phyloP scores from a whole-genome alignment of 352 stramenopile species.

The Pythium biforme region DNA sequence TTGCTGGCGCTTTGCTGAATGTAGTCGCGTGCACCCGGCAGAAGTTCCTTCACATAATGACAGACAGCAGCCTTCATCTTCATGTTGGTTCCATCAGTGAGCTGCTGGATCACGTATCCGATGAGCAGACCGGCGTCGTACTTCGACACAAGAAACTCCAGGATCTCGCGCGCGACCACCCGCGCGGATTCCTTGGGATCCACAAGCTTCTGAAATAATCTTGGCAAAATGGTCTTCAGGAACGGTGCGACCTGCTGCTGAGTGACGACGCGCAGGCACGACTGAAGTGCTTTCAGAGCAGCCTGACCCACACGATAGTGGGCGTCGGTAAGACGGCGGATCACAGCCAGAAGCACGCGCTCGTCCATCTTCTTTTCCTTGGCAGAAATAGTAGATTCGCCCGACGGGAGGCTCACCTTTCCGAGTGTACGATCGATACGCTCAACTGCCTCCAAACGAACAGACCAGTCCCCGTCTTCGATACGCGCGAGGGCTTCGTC shows the following conservation, averaged over 20 bases:
- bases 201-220: constrained; percentile 74
- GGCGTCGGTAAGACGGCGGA: constrained; percentile 65
- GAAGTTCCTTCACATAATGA: constrained; percentile 56
- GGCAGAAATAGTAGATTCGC: neutral
- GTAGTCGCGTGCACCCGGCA: constrained; percentile 54
- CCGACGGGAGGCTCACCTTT: neutral
- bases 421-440: constrained; percentile 28
- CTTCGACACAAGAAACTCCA: constrained; percentile 52
- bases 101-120: constrained; percentile 47
- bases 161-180: constrained; percentile 48
- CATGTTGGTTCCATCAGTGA: constrained; percentile 77
- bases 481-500: constrained; percentile 52
- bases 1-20: constrained; percentile 62
- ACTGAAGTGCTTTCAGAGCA: constrained; percentile 57
- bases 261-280: constrained; percentile 41
- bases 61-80: constrained; percentile 74
- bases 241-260: constrained; percentile 45
- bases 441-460: constrained; percentile 60
- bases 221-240: constrained; percentile 58
- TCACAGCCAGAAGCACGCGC: constrained; percentile 47
- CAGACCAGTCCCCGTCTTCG: constrained; percentile 61
- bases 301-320: constrained; percentile 77
- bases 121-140: constrained; percentile 52
- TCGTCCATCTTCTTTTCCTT: constrained; percentile 50
- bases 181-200: constrained; percentile 72